Base-by-base conservation (phyloP, 176 grass and related monocot species). In the Juncus inflexus region DNA sequence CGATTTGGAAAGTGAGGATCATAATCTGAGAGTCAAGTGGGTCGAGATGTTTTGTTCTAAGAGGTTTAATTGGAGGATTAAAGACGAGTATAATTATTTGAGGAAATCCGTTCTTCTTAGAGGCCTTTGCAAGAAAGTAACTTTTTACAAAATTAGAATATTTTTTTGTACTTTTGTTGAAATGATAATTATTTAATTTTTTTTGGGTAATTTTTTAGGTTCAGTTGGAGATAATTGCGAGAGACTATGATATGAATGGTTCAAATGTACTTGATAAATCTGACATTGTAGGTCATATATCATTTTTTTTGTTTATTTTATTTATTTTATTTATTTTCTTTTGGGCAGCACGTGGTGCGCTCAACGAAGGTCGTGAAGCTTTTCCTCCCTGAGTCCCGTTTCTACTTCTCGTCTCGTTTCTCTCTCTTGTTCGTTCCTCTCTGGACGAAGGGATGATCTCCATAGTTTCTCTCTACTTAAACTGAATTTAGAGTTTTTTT, bases 171-270 rank as follows among this genome's bases (percentile, higher is more conserved):
- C 19, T 28, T 28, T 28, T 28, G 19, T 28, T 28, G 19, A 28
- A 1, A 28, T 28, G 19, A 28, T 28, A 28, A 28, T 28, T 28
- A 28, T 28, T 28, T 28, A 28, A 28, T 28, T 28, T 28, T 28
- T 28, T 28, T 28, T 0, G 19, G 19, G 68, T 63, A 70, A 35
- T 77, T 81, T 61, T 66, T 61, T 80, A 97, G n/a, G 82, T 97
- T 74, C 87, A 87, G 65, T 74, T 97, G 62, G 94, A 97, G 78
- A 81, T 97, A 62, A 80, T 80, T 66, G 82, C 88, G 28, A 91
- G 83, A 85, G 85, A 97, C 67, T 97, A 97, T 78, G 85, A 97
- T 73, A 91, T 97, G 85, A 88, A 81, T 83, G 83, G 82, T 47
- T 80, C 85, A 69, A 89, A 82, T 58, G 87, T 88, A 11, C 91